These are phyloP conservation scores for Pseudozyma thailandica DNA, from an alignment of 1,284 basidiomycete genomes.

Conservation along the genomic window DNA sequence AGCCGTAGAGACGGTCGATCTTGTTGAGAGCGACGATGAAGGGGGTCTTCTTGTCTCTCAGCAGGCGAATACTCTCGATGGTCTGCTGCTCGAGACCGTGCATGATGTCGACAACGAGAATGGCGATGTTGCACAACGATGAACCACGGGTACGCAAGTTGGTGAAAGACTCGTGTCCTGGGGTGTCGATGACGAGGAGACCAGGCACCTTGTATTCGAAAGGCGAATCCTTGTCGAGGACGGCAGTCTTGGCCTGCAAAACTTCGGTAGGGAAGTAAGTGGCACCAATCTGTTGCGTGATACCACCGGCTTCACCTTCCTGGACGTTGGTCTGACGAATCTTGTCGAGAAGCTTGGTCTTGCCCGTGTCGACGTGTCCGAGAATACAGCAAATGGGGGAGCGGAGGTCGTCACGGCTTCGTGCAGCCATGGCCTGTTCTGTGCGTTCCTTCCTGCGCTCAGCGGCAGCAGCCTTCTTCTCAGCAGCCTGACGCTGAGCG, in stretches of 20 bases:
- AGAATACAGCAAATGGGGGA: slow-evolving; percentile 99
- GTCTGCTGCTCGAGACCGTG: slow-evolving; percentile 98
- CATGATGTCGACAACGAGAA: slow-evolving; percentile 99
- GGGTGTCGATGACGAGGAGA: slow-evolving; percentile 96
- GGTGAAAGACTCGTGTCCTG: slow-evolving; percentile 99
- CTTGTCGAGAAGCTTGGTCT: slow-evolving; percentile 99
- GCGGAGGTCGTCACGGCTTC: slow-evolving; percentile 89
- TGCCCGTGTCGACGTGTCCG: slow-evolving; percentile 99
- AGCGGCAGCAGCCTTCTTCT: slow-evolving; percentile 85
- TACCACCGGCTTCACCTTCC: slow-evolving; percentile 99
- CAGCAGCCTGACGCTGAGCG: slow-evolving; percentile 74
- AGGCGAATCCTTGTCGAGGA: slow-evolving; percentile 84
- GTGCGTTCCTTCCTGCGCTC: slow-evolving; percentile 82
- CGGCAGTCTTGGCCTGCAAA: slow-evolving; percentile 89
- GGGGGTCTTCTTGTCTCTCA: slow-evolving; percentile 94
- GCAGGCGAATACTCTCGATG: slow-evolving; percentile 90
- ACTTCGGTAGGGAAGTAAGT: slow-evolving; percentile 99
- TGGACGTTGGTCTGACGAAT: slow-evolving; percentile 99
- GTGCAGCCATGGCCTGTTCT: slow-evolving; percentile 85
- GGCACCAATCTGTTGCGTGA: slow-evolving; percentile 99
- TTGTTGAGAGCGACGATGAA: slow-evolving; percentile 99
- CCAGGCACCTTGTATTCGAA: slow-evolving; percentile 98
- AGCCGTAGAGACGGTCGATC: slow-evolving; percentile 98
- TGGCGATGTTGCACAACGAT: slow-evolving; percentile 98
- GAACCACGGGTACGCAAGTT: slow-evolving; percentile 96